Evolutionary conservation across 345 rosid genomes (phyloP), one percentile per base, ranked within the genome.

Genomic region (Populus deltoides): DNA sequence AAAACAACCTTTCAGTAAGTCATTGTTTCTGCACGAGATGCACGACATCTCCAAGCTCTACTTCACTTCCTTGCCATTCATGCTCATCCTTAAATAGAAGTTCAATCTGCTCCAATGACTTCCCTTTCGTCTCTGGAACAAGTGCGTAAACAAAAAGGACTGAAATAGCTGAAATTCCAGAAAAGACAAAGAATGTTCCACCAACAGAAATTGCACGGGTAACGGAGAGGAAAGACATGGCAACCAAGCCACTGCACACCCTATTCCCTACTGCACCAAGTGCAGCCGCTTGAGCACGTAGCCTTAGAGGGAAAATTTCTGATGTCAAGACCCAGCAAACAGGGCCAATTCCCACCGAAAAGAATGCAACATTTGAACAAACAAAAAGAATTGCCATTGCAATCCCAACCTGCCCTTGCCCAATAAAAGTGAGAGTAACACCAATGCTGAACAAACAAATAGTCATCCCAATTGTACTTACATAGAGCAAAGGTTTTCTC

Each of bases 391-490:
- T 82, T 0, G 91, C 79, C 67, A 89, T 57, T 0, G 88, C 87
- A 63, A 88, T 81, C 27, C 86, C 88, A 31, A 88, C 38, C 35
- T 73, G 80, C 17, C 90, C 91, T 77, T 79, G 82, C 51, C 89
- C 90, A 25, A 87, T 75, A 6, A 91, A 84, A 45, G 92, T 78
- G 49, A 91, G 93, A 8, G 91, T 87, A 66, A 82, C 80, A 22
- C 87, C 92, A 22, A 91, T 82, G 39, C 90, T 62, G 85, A 90
- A 85, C 77, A 91, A 82, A 83, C 94, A 90, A 61, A 86, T 29
- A 9, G 97, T 91, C 96, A 93, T 91, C 63, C 97, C 97, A 29
- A 93, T 85, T 3, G 97, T 93, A 87, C 97, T 93, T 68, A 90
- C 38, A 72, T 93, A 93, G 22, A 93, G 92, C 85, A 93, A 85